These are phyloP conservation scores for Tausonia pullulans DNA, from an alignment of 1,284 basidiomycete genomes.

Conservation along the genomic window DNA sequence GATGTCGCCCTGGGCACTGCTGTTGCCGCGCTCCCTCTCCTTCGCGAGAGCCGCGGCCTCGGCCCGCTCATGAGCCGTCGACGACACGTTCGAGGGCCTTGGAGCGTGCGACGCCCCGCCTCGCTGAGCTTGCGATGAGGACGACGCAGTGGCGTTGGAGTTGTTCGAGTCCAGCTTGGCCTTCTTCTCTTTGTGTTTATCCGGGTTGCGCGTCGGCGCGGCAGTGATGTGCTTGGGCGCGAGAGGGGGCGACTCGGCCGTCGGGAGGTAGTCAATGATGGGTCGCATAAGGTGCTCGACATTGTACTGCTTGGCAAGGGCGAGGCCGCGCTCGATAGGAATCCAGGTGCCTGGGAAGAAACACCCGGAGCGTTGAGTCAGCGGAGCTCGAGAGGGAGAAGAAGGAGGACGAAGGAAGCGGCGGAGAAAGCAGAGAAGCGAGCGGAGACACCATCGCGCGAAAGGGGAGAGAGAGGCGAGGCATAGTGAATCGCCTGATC, in stretches of 20 bases:
- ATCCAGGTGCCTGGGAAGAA: slow-evolving; percentile 82
- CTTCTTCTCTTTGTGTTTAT: neutral
- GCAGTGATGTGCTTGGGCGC: slow-evolving; percentile 90
- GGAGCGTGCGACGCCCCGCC: no score
- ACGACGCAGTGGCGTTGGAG: slow-evolving; percentile 23
- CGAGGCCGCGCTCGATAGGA: slow-evolving; percentile 80
- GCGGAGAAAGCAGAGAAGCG: neutral
- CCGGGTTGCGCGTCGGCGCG: slow-evolving; percentile 36
- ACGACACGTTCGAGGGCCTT: no score
- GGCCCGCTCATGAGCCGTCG: no score
- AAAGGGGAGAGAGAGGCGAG: neutral
- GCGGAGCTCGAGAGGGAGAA: neutral
- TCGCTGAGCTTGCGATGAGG: neutral
- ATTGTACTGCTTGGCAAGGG: slow-evolving; percentile 83
- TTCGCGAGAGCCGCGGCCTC: slow-evolving; percentile 13
- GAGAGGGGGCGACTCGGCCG: slow-evolving; percentile 82
- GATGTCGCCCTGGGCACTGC: slow-evolving; percentile 14
- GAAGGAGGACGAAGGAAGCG: neutral
- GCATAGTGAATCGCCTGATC: neutral
- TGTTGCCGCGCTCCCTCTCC: slow-evolving; percentile 14
- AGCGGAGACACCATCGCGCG: neutral
- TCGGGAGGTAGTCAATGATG: slow-evolving; percentile 88
- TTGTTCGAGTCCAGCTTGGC: neutral
- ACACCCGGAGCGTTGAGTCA: neutral
- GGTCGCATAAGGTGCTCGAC: slow-evolving; percentile 81